phyloP scores from a whole-genome alignment of 345 rosid genomes.

The Stellera chamaejasme region DNA sequence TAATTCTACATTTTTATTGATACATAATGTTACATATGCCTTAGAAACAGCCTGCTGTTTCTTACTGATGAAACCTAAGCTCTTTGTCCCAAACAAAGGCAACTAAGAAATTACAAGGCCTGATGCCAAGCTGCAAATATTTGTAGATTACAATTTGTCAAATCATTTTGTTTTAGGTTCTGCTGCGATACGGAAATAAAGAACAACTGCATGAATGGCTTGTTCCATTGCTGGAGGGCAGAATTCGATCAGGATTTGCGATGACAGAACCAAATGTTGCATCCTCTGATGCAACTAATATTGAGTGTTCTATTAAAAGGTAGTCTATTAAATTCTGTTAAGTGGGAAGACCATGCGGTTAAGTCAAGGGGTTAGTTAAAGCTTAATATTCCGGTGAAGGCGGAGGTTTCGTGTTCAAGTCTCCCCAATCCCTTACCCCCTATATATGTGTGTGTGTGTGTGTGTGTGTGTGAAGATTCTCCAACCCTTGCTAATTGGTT shows the following conservation, averaged over 20 bases:
- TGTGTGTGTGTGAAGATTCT: too few relatives aligned
- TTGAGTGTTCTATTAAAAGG: conserved; percentile 93
- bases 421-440: too few relatives aligned
- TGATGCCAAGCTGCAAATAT: too few relatives aligned
- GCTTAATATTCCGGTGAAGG: neutral
- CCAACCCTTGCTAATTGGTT: too few relatives aligned
- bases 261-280: conserved; percentile 99
- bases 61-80: neutral
- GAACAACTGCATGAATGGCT: conserved; percentile 88
- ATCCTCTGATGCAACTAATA: conserved; percentile 97
- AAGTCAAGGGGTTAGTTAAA: neutral
- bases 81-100: neutral
- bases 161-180: conserved; percentile 37
- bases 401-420: too few relatives aligned
- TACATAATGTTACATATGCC: too few relatives aligned
- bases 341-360: neutral
- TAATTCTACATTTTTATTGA: too few relatives aligned
- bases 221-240: conserved; percentile 85
- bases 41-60: too few relatives aligned
- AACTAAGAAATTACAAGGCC: too few relatives aligned
- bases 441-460: too few relatives aligned
- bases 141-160: conserved; percentile 2
- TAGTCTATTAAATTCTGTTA: conserved; percentile 8
- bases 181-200: conserved; percentile 83
- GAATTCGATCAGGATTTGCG: conserved; percentile 95